Evolutionary conservation across 202 grass and related monocot species (phyloP), one percentile per base, ranked within the genome.

Genomic region (Carex sylvatica): DNA sequence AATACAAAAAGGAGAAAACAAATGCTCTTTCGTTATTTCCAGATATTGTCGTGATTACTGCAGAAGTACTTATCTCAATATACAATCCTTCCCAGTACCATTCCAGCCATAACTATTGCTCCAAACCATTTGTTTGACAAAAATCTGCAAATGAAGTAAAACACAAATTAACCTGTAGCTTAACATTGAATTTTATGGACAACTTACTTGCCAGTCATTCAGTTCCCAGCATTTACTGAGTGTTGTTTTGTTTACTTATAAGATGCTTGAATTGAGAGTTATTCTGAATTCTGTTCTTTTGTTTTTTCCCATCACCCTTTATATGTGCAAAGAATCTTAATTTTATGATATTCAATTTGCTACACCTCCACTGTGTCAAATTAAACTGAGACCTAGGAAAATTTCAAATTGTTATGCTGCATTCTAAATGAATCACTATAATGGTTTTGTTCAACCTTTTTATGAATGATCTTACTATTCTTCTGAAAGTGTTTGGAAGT

Each of bases 81-180:
- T 23, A 80, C 81, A 59, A 90, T 26, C 23, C 73, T 82, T 74
- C 88, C 88, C 28, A 84, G 36, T 54, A 87, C 31, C 26, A 90
- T 90, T 65, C 88, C 88, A 55, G 61, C 71, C 53, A 86, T 86
- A 22, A 86, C 54, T 18, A 90, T 47, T 26, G 73, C 84, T 76
- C 88, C 88, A 70, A 90, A 81, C 81, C 81, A 90, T 79, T 86
- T 83, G 74, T 90, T 90, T 18, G 84, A 90, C 14, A 90, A 14
- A 69, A 90, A 84, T 67, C 88, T 90, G 55, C 30, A 49, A 40
- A 83, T 3, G 69, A 60, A 49, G 16, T 52, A 9, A 30, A 49
- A 74, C 6, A 84, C 24, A 84, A 61, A 38, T 44, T 73, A 33
- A 74, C 2, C 4, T 74, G 22, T 30, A 24, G 11, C 70, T 53